Conservation (phyloP, 352 stramenopile genomes). For the Phytophthora sp. region DNA sequence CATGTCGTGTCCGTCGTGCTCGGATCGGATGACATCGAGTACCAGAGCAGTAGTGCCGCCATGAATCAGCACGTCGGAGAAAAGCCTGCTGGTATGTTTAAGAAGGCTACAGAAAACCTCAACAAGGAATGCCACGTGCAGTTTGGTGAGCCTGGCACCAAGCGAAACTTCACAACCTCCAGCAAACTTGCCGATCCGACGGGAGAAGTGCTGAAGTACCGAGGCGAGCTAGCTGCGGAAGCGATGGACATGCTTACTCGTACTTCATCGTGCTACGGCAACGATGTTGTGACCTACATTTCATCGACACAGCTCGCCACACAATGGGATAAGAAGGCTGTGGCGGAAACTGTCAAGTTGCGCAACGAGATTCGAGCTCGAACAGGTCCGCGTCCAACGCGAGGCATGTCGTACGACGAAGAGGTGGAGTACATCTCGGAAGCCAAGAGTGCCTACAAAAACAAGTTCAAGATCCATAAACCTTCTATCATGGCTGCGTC, state of each 20-base stretch:
- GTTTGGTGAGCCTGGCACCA: constrained; percentile 66
- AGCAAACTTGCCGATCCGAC: constrained; percentile 65
- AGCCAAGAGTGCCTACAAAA: constrained; percentile 70
- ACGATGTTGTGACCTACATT: constrained; percentile 53
- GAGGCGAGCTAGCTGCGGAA: constrained; percentile 49
- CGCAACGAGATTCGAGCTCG: constrained; percentile 72
- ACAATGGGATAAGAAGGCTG: constrained; percentile 64
- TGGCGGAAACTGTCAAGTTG: constrained; percentile 60
- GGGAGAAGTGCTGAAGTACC: constrained; percentile 72
- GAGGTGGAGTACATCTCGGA: constrained; percentile 83
- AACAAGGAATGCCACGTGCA: constrained; percentile 75
- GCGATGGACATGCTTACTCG: constrained; percentile 63
- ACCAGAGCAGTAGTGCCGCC: constrained; percentile 49
- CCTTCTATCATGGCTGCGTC: constrained; percentile 75
- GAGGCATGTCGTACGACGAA: constrained; percentile 79
- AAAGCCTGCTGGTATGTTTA: constrained; percentile 3
- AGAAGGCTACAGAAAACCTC: constrained; percentile 38
- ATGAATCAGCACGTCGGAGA: constrained; percentile 55
- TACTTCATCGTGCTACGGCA: constrained; percentile 65
- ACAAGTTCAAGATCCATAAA: constrained; percentile 77
- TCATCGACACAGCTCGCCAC: constrained; percentile 77
- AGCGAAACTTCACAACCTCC: constrained; percentile 62
- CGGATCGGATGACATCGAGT: constrained; percentile 62
- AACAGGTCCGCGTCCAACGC: constrained; percentile 57
- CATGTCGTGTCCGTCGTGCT: constrained; percentile 71